phyloP scores from a whole-genome alignment of 1,284 basidiomycete genomes.

The Afroboletus lepidellus region DNA sequence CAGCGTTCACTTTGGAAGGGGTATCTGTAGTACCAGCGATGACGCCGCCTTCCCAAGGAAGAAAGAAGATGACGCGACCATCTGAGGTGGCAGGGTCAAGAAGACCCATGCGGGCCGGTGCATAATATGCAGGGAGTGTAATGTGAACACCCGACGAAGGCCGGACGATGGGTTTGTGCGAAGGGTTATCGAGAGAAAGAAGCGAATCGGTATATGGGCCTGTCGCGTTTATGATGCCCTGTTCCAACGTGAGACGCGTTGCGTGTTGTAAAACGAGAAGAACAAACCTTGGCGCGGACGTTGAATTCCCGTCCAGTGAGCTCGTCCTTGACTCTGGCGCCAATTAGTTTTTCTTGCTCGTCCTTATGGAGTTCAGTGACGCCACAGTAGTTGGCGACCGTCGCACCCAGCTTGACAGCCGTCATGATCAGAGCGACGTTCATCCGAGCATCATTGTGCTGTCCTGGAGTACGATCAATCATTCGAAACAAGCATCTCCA shows the following conservation, averaged over 20 bases:
- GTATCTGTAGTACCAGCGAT: conserved; percentile 97
- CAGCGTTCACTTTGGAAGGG: conserved; percentile 66
- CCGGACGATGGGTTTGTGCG: conserved; percentile 85
- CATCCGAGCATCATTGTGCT: conserved; percentile 99
- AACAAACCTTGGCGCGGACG: conserved; percentile 74
- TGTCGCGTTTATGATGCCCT: conserved; percentile 95
- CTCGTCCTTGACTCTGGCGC: conserved; percentile 79
- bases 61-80: conserved; percentile 97
- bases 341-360: conserved; percentile 60
- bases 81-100: conserved; percentile 95
- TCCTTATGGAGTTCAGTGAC: conserved; percentile 81
- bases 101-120: conserved; percentile 92
- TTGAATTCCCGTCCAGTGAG: conserved; percentile 84
- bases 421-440: conserved; percentile 94
- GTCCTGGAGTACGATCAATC: conserved; percentile 51
- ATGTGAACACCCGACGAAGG: conserved; percentile 94
- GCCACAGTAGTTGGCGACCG: conserved; percentile 88
- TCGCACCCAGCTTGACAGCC: conserved; percentile 90
- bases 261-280: not conserved
- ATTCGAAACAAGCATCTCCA: not conserved
- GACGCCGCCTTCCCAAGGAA: conserved; percentile 97
- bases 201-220: conserved; percentile 92
- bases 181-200: conserved; percentile 83
- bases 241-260: conserved; percentile 4
- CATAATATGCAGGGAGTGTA: conserved; percentile 96